Base-by-base conservation (phyloP, 352 stramenopile genomes). In the Globisporangium cederbergense region DNA sequence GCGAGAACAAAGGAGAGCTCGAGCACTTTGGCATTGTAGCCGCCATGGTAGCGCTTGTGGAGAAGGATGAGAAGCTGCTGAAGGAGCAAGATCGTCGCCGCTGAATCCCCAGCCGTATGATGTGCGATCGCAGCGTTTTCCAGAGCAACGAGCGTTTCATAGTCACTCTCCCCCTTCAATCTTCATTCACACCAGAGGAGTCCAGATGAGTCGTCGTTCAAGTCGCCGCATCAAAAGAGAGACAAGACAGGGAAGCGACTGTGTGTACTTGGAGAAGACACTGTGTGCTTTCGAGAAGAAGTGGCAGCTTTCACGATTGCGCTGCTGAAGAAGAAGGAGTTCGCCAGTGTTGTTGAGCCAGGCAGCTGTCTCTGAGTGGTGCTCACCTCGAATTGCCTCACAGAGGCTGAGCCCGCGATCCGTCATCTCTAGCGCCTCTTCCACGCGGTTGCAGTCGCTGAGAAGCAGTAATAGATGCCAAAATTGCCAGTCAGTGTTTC, bases 101-200 rank as follows among this genome's bases (percentile, higher is more conserved):
- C 55, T 1, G 70, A 38, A 1, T 70, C 58, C 0, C 56, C 57
- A 3, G 50, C 60, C 0, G 64, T 47, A 5, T 75, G 34, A 22
- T 64, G 74, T 3, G 74, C 72, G 14, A 86, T 74, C 7, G 76
- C 74, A 13, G 77, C n/a, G 52, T 88, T 90, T 69, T 90, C 81
- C 3, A 89, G 58, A 7, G 71, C 70, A 1, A 59, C 32, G 13
- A 73, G 54, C 4, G 73, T 67, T 45, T 80, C 67, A 3, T 70
- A 68, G 54, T 77, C 69, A 14, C 13, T 60, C 45, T 81, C 73
- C 10, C 77, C 73, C 54, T 75, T 73, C 45, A 77, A 62, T 8
- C 77, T 83, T n/a, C 22, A 16, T 10, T 13, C 20, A 16, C 4
- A 51, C 16, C 30, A 22, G 14, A 28, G 14, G 16, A 13, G 43